A percentile compares a stretch with the other conserved stretches of the same genome.
phyloP scores from a whole-genome alignment of 768 basidiomycete genomes.

The Ramaria rubella region DNA sequence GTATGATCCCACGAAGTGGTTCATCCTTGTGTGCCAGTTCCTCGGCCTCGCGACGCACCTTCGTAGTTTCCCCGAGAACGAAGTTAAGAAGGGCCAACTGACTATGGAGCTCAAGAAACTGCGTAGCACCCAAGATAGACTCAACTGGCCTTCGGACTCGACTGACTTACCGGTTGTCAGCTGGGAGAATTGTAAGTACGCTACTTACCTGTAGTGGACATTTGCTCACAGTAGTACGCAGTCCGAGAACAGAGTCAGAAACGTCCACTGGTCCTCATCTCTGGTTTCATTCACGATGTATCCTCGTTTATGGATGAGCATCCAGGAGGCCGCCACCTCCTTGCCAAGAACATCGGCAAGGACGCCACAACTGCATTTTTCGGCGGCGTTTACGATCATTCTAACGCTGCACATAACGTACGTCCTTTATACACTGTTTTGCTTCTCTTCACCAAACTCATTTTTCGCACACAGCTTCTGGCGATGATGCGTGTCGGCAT shows the following conservation, averaged over 20 bases:
- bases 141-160: conserved; percentile 74
- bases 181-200: conserved; percentile 75
- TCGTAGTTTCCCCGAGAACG: conserved; percentile 65
- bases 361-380: conserved; percentile 94
- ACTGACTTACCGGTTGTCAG: conserved; percentile 73
- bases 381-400: conserved; percentile 85
- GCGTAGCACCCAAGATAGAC: conserved; percentile 64
- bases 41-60: conserved; percentile 68
- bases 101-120: conserved; percentile 93
- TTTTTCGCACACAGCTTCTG: conserved; percentile 30
- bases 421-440: conserved; percentile 23
- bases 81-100: conserved; percentile 79
- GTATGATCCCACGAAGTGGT: conserved; percentile 92
- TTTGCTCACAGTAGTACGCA: conserved; percentile 21
- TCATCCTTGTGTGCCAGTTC: conserved; percentile 57
- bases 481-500: conserved; percentile 59
- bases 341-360: conserved; percentile 80
- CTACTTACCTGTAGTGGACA: neutral
- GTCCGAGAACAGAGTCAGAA: conserved; percentile 74
- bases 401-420: conserved; percentile 82
- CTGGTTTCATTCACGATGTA: conserved; percentile 92
- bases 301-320: conserved; percentile 82
- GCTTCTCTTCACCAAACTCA: neutral
- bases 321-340: conserved; percentile 80
- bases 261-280: conserved; percentile 77